Base-by-base conservation (phyloP, 768 basidiomycete species). In the Coprinopsis marcescibilis region DNA sequence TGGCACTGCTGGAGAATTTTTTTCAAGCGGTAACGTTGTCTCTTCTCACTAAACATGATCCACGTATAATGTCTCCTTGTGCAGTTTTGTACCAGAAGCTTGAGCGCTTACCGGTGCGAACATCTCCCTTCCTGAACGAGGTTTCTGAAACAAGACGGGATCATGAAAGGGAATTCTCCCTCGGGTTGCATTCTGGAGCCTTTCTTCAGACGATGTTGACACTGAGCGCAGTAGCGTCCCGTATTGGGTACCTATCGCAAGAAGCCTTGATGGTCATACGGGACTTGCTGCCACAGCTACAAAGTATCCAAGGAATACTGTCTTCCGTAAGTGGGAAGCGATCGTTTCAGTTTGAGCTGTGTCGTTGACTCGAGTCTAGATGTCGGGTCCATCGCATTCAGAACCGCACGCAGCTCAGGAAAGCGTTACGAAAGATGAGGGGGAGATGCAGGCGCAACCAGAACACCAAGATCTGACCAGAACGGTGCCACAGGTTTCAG, bases 131-230 rank as follows among this genome's bases (percentile, higher is more conserved):
- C 30, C 29, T 46, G 27, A 7, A 44, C 4, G 20, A n/a, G 12
- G 15, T 12, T 29, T 41, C 44, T 30, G 30, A 45, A 15, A 40
- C 30, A 14, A 45, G 35, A 41, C 19, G 25, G 15, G n/a, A 13
- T 17, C 20, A 26, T 35, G 40, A 6, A 51, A 90, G 87, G 36
- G 75, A 75, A 23, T 79, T 88, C 49, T 64, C 69, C 23, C 67
- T 81, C 20, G 75, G 77, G 26, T 76, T 90, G 71, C 84, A 83
- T 58, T 74, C 78, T 1, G 85, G 82, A 14, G 81, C 85, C 14
- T 91, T 91, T 56, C 67, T 85, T 11, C 83, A 84, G 51, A 58
- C 86, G 13, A 62, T 82, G n/a, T 57, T 91, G 37, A 66, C 77
- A 3, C 68, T 89, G 33, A 66, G 71, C 19, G 84, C 80, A 11